Conservation (phyloP, 257 asterid genomes). For the Hygrophila difformis region DNA sequence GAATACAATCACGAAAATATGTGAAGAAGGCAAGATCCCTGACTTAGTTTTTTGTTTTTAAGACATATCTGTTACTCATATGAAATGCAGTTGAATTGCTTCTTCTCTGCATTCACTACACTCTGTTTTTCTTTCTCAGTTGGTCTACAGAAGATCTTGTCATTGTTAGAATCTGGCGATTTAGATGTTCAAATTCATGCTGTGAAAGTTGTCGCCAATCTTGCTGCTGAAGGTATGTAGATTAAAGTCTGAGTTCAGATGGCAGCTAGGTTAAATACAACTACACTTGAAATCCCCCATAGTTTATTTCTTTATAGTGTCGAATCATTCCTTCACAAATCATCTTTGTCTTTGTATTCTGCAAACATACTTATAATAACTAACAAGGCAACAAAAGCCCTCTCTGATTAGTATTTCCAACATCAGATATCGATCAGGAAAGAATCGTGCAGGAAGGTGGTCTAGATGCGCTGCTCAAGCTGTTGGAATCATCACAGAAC, state of each 20-base stretch:
- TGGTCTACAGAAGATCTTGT: conserved; percentile 81
- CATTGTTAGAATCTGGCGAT: conserved; percentile 64
- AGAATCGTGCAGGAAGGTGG: conserved; percentile 89
- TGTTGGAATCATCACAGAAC: conserved; percentile 73
- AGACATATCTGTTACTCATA: conserved; percentile 1
- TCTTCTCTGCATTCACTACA: conserved; percentile 12
- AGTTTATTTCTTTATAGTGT: neutral
- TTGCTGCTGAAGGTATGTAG: conserved; percentile 86
- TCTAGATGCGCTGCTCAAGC: conserved; percentile 65
- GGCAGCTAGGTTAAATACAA: too few species aligned
- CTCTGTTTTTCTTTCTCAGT: conserved; percentile 34
- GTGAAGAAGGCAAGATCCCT: conserved; percentile 76
- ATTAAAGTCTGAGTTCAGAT: conserved; percentile 2
- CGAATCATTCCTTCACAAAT: neutral
- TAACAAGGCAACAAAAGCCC: neutral
- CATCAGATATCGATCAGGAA: conserved; percentile 72
- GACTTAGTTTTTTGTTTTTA: conserved; percentile 2
- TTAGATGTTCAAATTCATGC: conserved; percentile 88
- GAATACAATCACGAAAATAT: conserved; percentile 73
- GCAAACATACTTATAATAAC: neutral
- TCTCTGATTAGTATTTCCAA: conserved; percentile 13
- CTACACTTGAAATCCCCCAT: too few species aligned
- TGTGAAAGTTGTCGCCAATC: conserved; percentile 93
- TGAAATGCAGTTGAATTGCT: neutral
- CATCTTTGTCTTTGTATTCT: conserved; percentile 3